phyloP scores from a whole-genome alignment of 2,329 filamentous ascomycete genomes.

The Polychaeton citri region DNA sequence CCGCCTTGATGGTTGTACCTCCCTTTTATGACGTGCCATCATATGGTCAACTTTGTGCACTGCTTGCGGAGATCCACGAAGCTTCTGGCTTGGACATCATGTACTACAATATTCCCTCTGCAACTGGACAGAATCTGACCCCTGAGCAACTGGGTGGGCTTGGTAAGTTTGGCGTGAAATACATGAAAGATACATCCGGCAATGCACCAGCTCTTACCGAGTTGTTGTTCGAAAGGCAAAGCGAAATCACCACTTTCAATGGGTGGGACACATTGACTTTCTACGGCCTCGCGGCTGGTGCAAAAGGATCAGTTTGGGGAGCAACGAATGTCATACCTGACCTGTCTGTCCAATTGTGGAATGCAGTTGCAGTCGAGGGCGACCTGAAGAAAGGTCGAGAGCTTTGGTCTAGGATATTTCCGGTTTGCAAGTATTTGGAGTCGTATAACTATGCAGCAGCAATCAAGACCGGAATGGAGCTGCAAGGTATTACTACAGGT shows the following conservation, averaged over 20 bases:
- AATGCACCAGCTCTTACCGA: slow-evolving; percentile 38
- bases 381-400: slow-evolving; percentile 32
- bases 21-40: slow-evolving; percentile 37
- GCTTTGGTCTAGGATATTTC: slow-evolving; percentile 37
- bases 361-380: slow-evolving; percentile 30
- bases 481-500: slow-evolving; percentile 33
- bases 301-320: slow-evolving; percentile 38
- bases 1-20: slow-evolving; percentile 36
- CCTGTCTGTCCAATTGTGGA: slow-evolving; percentile 34
- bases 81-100: slow-evolving; percentile 32
- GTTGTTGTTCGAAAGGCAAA: slow-evolving; percentile 30
- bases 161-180: slow-evolving; percentile 33
- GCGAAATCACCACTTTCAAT: slow-evolving; percentile 36
- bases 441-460: slow-evolving; percentile 34
- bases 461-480: slow-evolving; percentile 38
- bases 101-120: slow-evolving; percentile 40
- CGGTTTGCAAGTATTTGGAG: slow-evolving; percentile 39
- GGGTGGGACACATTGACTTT: slow-evolving; percentile 43
- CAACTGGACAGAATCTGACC: slow-evolving; percentile 29
- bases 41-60: slow-evolving; percentile 26
- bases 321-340: slow-evolving; percentile 39
- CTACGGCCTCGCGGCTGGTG: slow-evolving; percentile 37
- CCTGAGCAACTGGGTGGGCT: slow-evolving; percentile 32
- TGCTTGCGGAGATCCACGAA: slow-evolving; percentile 29
- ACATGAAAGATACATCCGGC: slow-evolving; percentile 41